Percentiles rank a stretch among this genome's conserved stretches.
Evolutionary conservation across 2,329 filamentous ascomycete species (phyloP).

Genomic region (Lachnellula arida): DNA sequence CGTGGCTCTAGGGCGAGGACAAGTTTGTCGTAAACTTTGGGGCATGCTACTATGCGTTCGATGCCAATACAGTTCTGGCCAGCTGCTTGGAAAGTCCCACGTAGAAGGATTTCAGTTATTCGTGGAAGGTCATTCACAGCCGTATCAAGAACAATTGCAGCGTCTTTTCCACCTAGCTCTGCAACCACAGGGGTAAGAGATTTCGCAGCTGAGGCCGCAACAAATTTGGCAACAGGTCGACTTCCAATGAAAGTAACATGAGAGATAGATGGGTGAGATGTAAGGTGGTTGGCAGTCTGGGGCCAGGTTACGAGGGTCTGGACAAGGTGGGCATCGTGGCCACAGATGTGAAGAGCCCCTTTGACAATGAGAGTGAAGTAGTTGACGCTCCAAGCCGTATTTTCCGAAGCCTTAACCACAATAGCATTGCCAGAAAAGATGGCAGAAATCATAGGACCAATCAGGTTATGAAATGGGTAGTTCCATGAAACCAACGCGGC

Average conservation of each 20-base stretch:
- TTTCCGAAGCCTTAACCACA: slow-evolving; percentile 90
- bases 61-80: slow-evolving; percentile 98
- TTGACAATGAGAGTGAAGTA: slow-evolving; percentile 80
- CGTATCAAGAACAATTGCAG: slow-evolving; percentile 83
- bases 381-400: slow-evolving; percentile 84
- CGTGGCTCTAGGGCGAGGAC: slow-evolving; percentile 66
- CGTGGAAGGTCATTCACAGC: slow-evolving; percentile 56
- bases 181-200: slow-evolving; percentile 82
- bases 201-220: slow-evolving; percentile 81
- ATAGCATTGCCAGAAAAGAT: slow-evolving; percentile 90
- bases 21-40: slow-evolving; percentile 70
- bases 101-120: slow-evolving; percentile 77
- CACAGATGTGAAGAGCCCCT: slow-evolving; percentile 74
- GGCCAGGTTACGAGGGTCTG: slow-evolving; percentile 89
- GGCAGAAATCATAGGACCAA: slow-evolving; percentile 84
- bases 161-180: slow-evolving; percentile 93
- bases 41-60: slow-evolving; percentile 81
- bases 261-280: slow-evolving; percentile 75
- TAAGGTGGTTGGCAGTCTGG: slow-evolving; percentile 72
- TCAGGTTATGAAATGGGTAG: slow-evolving; percentile 92
- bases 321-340: slow-evolving; percentile 74
- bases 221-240: slow-evolving; percentile 77
- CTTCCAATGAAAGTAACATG: slow-evolving; percentile 98
- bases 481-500: slow-evolving; percentile 96
- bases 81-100: slow-evolving; percentile 89